phyloP scores from a whole-genome alignment of 768 basidiomycete species.

The Clavulina sp. region DNA sequence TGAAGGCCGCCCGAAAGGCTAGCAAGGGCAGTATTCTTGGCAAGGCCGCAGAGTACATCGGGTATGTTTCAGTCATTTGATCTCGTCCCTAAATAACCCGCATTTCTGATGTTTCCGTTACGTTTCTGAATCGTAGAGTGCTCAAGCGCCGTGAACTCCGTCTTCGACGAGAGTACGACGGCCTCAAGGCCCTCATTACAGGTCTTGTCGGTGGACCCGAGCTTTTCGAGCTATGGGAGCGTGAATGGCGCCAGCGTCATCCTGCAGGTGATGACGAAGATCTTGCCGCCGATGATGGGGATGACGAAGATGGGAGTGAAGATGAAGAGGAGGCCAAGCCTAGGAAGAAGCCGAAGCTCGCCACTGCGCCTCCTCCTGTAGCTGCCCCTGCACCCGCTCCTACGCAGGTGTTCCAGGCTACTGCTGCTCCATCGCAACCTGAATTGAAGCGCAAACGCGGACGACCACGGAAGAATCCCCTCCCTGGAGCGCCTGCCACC shows the following conservation, averaged over 20 bases:
- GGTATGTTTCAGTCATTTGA: slow-evolving; percentile 21
- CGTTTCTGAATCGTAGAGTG: slow-evolving; percentile 31
- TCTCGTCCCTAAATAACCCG: no score
- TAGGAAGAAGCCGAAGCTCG: slow-evolving; percentile 45
- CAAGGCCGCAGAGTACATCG: slow-evolving; percentile 81
- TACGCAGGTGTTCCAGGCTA: slow-evolving; percentile 13
- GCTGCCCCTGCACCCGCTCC: slow-evolving; percentile 20
- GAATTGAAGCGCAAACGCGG: slow-evolving; percentile 65
- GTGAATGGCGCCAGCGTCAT: slow-evolving; percentile 52
- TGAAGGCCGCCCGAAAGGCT: slow-evolving; percentile 78
- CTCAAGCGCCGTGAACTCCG: slow-evolving; percentile 61
- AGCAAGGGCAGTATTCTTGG: slow-evolving; percentile 82
- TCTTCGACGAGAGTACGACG: slow-evolving; percentile 56
- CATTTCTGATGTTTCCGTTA: slow-evolving; percentile 9
- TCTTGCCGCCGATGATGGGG: slow-evolving; percentile 13
- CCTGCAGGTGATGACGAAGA: slow-evolving; percentile 64
- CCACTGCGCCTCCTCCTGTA: slow-evolving; percentile 30
- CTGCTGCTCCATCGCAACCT: slow-evolving; percentile 13
- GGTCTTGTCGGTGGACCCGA: slow-evolving; percentile 61
- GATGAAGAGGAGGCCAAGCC: slow-evolving; percentile 33
- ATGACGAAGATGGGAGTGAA: slow-evolving; percentile 23
- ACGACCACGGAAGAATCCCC: slow-evolving; percentile 54
- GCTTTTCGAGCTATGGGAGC: slow-evolving; percentile 57
- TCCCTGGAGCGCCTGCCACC: slow-evolving; percentile 21
- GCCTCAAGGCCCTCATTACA: slow-evolving; percentile 46